Percentiles rank a stretch among this genome's conserved stretches.
phyloP scores from a whole-genome alignment of 148 eudicot genomes.

The Amaranthus hypochondriacus region DNA sequence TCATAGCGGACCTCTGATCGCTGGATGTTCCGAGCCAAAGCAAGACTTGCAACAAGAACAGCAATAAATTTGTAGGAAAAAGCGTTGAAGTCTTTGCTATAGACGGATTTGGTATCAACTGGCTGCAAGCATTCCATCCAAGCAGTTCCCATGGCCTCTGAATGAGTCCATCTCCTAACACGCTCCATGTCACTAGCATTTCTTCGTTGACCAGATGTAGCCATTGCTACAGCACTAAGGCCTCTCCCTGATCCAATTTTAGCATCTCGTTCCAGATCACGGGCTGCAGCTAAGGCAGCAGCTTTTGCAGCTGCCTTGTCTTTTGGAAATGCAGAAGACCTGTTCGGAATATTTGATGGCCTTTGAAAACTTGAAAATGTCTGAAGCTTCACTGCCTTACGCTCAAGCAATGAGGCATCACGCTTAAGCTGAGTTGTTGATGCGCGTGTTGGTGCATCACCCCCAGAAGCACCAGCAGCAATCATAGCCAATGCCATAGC shows the following conservation, averaged over 20 bases:
- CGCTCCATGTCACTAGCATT: constrained; percentile 76
- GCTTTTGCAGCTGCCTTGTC: constrained; percentile 99
- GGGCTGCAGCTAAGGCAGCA: constrained; percentile 98
- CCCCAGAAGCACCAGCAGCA: constrained; percentile 99
- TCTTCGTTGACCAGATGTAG: constrained; percentile 90
- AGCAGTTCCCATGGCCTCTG: constrained; percentile 99
- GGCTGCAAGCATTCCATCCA: constrained; percentile 98
- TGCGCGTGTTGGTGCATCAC: constrained; percentile 73
- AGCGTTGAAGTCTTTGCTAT: constrained; percentile 90
- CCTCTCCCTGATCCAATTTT: constrained; percentile 99
- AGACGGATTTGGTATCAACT: constrained; percentile 82
- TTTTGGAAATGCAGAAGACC: constrained; percentile 53
- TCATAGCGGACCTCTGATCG: constrained; percentile 75
- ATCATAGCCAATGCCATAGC: constrained; percentile 99
- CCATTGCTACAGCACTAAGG: constrained; percentile 99
- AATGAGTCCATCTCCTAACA: constrained; percentile 83
- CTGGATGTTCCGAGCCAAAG: constrained; percentile 95
- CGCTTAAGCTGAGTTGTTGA: constrained; percentile 64
- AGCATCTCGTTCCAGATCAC: constrained; percentile 96
- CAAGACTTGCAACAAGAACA: constrained; percentile 94
- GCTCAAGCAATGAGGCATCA: constrained; percentile 77
- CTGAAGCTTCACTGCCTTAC: constrained; percentile 71
- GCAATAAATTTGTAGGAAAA: constrained; percentile 88
- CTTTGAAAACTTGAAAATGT: constrained; percentile 92
- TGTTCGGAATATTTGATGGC: constrained; percentile 52